Base-by-base conservation (phyloP, 192 early-diverging fungal genomes). In the Coemansia sp. region DNA sequence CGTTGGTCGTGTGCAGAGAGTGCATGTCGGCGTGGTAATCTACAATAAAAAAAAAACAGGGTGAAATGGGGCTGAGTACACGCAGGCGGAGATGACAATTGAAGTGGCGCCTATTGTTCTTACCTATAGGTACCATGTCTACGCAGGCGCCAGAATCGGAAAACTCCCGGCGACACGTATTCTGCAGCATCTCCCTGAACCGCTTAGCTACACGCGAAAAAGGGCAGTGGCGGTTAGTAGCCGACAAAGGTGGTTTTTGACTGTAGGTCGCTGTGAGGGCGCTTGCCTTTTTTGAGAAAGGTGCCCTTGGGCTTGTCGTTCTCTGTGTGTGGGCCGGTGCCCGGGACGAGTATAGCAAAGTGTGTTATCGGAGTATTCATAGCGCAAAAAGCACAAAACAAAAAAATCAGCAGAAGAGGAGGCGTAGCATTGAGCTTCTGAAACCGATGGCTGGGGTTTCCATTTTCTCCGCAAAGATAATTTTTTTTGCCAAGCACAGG, bases 321-420 rank as follows among this genome's bases (percentile, higher is more conserved):
- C 20, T 73, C 67, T 3, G 64, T 39, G 33, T 82, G 79, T 28
- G 79, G 79, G 0, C 79, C 79, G 12, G 79, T 82, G n/a, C 79
- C 79, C 0, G 79, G 79, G 4, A 82, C 79, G 2, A 82, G 60
- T 13, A 82, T 73, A 26, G 68, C 41, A 64, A 77, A 58, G 59
- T 82, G 79, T 2, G 79, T 82, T 37, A 68, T 20, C 31, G 53
- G 9, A 14, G 26, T 26, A n/a, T 26, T 14, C 52, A 55, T 55
- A 1, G 20, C 23, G 23, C 26, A 26, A 50, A 3, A 26, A n/a
- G n/a, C n/a, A n/a, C n/a, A n/a, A 2, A 26, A 26, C 23, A 26
- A 26, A 50, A 31, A 31, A 55, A 33, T 10, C 6, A 25, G 12
- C 14, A 21, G 52, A 28, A 13, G 7, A 28, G 52, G 28, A 53